Conservation (phyloP, 441 rosid genomes). For the Populus hybrid region DNA sequence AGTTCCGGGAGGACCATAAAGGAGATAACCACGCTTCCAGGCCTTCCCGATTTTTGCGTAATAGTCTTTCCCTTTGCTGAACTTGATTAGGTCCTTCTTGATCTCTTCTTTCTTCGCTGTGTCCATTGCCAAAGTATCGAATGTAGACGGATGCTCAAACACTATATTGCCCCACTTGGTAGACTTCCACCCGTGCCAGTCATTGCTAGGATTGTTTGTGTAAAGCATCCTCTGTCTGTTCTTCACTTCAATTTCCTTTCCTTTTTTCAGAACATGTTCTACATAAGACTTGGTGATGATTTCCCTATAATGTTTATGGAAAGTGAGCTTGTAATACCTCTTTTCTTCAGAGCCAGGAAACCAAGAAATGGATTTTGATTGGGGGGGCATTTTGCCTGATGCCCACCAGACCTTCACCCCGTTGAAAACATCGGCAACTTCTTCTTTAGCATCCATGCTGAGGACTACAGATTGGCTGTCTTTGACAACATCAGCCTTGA, state of each 20-base stretch:
- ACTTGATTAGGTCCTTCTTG: conserved; percentile 18
- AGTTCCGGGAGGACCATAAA: conserved; percentile 21
- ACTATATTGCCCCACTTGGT: conserved; percentile 16
- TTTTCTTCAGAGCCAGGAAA: not conserved
- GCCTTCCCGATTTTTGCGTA: conserved; percentile 18
- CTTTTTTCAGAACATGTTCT: conserved; percentile 15
- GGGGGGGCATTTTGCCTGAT: not conserved
- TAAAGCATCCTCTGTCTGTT: conserved; percentile 19
- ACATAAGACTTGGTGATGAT: conserved; percentile 11
- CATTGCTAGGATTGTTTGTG: conserved; percentile 15
- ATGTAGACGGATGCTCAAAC: conserved; percentile 22
- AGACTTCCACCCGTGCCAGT: not conserved
- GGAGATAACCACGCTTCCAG: conserved; percentile 21
- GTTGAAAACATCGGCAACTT: conserved; percentile 10
- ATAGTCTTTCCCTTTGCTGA: conserved; percentile 15
- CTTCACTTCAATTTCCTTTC: conserved; percentile 6
- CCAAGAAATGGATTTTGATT: not conserved
- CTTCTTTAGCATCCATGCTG: conserved; percentile 22
- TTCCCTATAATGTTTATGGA: conserved; percentile 8
- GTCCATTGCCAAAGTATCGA: conserved; percentile 18
- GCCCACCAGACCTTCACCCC: conserved; percentile 25
- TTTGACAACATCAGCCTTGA: conserved; percentile 18
- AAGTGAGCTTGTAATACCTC: conserved; percentile 15
- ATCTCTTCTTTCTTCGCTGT: conserved; percentile 13
- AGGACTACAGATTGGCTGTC: conserved; percentile 9